Base-by-base conservation (phyloP, 2,329 filamentous ascomycete species). In the Basipetospora chlamydospora region DNA sequence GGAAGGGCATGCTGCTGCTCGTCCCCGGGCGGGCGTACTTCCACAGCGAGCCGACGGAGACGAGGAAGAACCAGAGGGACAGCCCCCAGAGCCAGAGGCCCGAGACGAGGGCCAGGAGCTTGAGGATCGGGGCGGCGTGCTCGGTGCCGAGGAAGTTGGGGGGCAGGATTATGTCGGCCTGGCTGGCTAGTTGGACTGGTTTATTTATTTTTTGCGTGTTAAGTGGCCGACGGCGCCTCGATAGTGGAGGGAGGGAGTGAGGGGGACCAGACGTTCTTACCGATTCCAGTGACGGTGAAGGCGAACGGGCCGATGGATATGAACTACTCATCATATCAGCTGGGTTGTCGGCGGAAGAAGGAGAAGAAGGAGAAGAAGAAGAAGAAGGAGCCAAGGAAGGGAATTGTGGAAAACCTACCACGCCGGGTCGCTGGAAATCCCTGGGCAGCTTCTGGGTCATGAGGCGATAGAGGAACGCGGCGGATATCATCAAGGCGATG, bases 401-500 rank as follows among this genome's bases (percentile, higher is more conserved):
- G n/a, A n/a, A n/a, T n/a, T n/a, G 11, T 10, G 7, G 21, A 6
- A 15, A 12, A 11, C 35, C 18, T 25, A 37, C 35, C 40, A 92
- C 85, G 47, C 80, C 83, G 1, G 84, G 84, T 9, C 83, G 71
- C 15, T 84, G 67, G 28, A 70, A 75, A 49, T 88, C 83, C 38
- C 72, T 67, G 0, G 84, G 84, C 0, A 92, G 63, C 48, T 90
- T 90, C 49, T 88, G 80, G 0, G 83, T 88, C 83, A 90, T 90
- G 20, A 92, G 66, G 21, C 84, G 73, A 52, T 90, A 90, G 34
- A 92, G 72, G 50, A 87, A 90, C 34, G 84, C 80, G 1, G 80
- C 73, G 43, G 85, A 86, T 18, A 92, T 81, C 77, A 87, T 87
- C 40, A 88, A 67, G 33, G 63, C 64, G 31, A 73, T 68, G 3